phyloP scores from a whole-genome alignment of 2,329 filamentous ascomycete genomes.

The Claviceps cyperi region DNA sequence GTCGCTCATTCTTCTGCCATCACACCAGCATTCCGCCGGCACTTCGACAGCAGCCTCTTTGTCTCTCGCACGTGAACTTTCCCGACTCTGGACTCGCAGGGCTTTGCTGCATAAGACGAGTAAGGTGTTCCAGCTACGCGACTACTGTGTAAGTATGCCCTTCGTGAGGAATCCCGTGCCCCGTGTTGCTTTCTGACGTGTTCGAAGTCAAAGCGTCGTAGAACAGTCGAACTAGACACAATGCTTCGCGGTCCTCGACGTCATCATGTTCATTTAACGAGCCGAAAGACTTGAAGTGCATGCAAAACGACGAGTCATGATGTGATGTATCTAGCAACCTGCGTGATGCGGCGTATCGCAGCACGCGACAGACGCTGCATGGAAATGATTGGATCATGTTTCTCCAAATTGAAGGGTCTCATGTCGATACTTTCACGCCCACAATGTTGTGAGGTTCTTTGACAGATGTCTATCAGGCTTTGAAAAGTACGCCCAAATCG shows the following conservation, averaged over 20 bases:
- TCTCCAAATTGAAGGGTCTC: not conserved
- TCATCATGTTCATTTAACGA: not conserved
- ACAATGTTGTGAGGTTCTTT: not conserved
- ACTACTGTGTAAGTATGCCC: not conserved
- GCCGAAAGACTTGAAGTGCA: not conserved
- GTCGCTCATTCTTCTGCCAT: not conserved
- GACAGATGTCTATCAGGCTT: not conserved
- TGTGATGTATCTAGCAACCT: not conserved
- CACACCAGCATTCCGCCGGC: not conserved
- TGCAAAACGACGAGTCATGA: not conserved
- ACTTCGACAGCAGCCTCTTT: not conserved
- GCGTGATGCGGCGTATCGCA: not conserved
- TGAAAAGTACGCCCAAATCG: not conserved
- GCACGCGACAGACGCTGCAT: not conserved
- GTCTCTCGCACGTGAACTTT: not conserved
- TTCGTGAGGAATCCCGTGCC: not conserved
- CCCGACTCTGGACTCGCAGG: not conserved
- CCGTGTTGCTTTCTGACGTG: not conserved
- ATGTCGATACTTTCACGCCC: not conserved
- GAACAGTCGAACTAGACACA: not conserved
- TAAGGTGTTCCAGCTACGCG: not conserved
- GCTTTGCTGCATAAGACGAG: not conserved
- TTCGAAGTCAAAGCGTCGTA: not conserved
- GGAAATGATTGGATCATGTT: not conserved
- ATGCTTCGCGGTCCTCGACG: not conserved